phyloP scores from a whole-genome alignment of 768 basidiomycete genomes.

The Termitomyces eurrhizus region DNA sequence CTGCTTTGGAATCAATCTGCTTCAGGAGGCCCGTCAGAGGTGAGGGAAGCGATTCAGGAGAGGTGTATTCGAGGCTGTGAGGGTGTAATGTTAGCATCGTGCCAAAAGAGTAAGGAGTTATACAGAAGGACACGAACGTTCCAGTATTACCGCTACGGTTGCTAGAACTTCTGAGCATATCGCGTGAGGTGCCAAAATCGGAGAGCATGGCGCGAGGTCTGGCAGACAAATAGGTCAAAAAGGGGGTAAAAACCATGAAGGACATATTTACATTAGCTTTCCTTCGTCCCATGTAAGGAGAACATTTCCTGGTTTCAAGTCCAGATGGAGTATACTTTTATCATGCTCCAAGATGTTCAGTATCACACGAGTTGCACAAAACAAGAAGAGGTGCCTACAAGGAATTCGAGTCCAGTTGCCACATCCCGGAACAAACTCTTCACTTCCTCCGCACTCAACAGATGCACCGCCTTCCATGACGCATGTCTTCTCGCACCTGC shows the following conservation, averaged over 20 bases:
- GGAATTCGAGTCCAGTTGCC: slow-evolving; percentile 79
- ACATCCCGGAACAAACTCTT: slow-evolving; percentile 80
- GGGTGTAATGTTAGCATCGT: neutral
- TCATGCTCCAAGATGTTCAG: slow-evolving; percentile 50
- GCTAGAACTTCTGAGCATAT: slow-evolving; percentile 71
- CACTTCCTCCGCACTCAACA: slow-evolving; percentile 83
- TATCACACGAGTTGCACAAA: slow-evolving; percentile 4
- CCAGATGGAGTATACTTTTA: slow-evolving; percentile 85
- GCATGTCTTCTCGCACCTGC: slow-evolving; percentile 26
- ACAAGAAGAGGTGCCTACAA: slow-evolving; percentile 47
- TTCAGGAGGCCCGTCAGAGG: slow-evolving; percentile 59
- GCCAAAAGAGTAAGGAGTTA: neutral
- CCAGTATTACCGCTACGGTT: slow-evolving; percentile 90
- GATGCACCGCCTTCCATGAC: slow-evolving; percentile 72
- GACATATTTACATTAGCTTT: slow-evolving; percentile 58
- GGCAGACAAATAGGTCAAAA: slow-evolving; percentile 1
- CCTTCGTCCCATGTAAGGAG: slow-evolving; percentile 90
- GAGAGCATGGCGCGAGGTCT: slow-evolving; percentile 94
- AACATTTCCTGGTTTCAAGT: slow-evolving; percentile 93
- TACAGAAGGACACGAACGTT: slow-evolving; percentile 72
- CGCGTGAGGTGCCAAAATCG: slow-evolving; percentile 93
- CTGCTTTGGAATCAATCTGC: slow-evolving; percentile 82
- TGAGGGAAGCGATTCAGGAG: slow-evolving; percentile 82
- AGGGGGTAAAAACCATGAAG: neutral
- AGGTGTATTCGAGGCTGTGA: slow-evolving; percentile 75